Base-by-base conservation (phyloP, 2,329 filamentous ascomycete species). In the Fusarium pilosicola region DNA sequence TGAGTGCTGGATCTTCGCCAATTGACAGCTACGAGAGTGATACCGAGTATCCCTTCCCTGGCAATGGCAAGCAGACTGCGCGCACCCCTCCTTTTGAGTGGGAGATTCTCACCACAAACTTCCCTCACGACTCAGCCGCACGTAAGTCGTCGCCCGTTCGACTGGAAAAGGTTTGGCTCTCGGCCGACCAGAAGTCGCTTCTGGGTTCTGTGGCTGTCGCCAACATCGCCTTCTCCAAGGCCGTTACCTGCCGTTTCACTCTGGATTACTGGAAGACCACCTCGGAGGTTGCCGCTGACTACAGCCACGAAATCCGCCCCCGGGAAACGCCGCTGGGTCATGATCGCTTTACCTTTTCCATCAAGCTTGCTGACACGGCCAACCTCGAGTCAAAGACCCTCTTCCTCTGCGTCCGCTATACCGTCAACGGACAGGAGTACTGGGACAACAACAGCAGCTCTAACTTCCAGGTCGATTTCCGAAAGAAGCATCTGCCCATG, bases 191-290 rank as follows among this genome's bases (percentile, higher is more conserved):
- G 79, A 96, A 96, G 84, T 93, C 89, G 3, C 84, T 99, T 74
- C 88, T 97, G 57, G 96, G 96, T 18, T 93, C 91, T 24, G 89
- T 97, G 59, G 93, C 91, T 13, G 95, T 97, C 28, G 91, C 92
- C 80, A 99, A 99, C 82, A 83, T 98, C 48, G 90, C 95, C 1
- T 99, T 97, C 84, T 89, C 95, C 61, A 99, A 99, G 84, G 83
- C 87, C 11, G 94, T 99, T 61, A 91, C 93, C n/a, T 96, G 94
- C 81, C 91, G 96, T 57, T 99, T 99, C 82, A 99, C 96, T 0
- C 88, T 98, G 52, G 96, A 99, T 82, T 96, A 97, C 84, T 99
- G 96, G 96, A 97, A 97, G 87, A 99, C 96, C 0, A 97, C 95
- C 0, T 99, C 96, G 2, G 96, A 99, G 81, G 93, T 98, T 4